phyloP scores from a whole-genome alignment of 2,329 filamentous ascomycete genomes.

The Alternaria burnsii region DNA sequence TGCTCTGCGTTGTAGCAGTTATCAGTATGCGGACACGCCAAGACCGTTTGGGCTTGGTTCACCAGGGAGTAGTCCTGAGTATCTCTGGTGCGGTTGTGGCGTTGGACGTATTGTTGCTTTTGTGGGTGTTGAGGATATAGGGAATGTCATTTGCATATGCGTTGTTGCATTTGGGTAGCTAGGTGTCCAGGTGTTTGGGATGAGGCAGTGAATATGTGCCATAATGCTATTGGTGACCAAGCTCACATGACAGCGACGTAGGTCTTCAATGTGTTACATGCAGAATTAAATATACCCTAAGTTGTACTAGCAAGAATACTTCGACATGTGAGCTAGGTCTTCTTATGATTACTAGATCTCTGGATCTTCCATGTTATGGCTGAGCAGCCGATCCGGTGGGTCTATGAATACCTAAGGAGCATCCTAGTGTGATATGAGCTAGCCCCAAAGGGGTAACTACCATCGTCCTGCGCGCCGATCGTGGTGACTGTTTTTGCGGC shows the following conservation, averaged over 20 bases:
- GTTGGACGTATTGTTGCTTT: conserved; percentile 40
- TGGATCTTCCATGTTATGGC: not conserved
- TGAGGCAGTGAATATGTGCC: not conserved
- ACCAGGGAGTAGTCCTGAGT: conserved; percentile 39
- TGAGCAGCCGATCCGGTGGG: not conserved
- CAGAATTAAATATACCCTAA: not conserved
- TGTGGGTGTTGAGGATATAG: conserved; percentile 40
- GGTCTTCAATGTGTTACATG: not conserved
- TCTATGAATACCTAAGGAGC: too few relatives aligned
- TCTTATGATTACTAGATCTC: not conserved
- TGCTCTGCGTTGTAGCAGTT: conserved; percentile 41
- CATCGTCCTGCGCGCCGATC: too few relatives aligned
- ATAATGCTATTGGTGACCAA: not conserved
- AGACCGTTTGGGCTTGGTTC: conserved; percentile 43
- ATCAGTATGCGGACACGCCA: conserved; percentile 43
- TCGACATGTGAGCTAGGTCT: not conserved
- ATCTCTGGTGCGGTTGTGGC: conserved; percentile 37
- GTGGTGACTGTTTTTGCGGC: too few relatives aligned
- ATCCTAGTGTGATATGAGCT: too few relatives aligned
- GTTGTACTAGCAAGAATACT: not conserved
- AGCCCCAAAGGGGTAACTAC: too few relatives aligned
- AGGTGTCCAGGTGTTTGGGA: not conserved
- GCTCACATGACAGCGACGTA: not conserved
- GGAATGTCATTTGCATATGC: not conserved
- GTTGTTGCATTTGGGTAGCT: conserved; percentile 8